Base-by-base conservation (phyloP, 139 green algal species). In the Micractinium conductrix region DNA sequence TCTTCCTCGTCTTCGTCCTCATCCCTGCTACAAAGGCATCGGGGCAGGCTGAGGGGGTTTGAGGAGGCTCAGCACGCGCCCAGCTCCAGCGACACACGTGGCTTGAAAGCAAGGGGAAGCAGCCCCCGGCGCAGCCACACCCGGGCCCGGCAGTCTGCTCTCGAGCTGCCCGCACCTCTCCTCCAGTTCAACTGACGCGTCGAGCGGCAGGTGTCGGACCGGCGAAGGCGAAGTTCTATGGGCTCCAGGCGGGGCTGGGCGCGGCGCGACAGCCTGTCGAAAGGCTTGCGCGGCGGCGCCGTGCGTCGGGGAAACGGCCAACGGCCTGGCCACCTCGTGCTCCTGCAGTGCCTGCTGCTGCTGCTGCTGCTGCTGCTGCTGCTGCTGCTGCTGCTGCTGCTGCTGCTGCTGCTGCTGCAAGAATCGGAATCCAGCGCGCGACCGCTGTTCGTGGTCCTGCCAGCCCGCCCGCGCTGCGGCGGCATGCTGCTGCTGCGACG, bases 381-480 rank as follows among this genome's bases (percentile, higher is more conserved):
- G 68, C 68, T 50, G 35, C 1, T 44, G 35, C 10, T 48, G 37
- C 21, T 24, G 68, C 33, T 45, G 14, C 28, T 43, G 33, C 68
- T 74, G 68, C 35, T 45, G 68, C 68, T 74, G 68, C 68, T 74
- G 68, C 68, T 45, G 68, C 68, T 74, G 68, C 35, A 40, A n/a
- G 9, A 37, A 9, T 70, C 35, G 62, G 17, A 37, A 12, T 33
- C 35, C 24, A 22, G n/a, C 19, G 17, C n/a, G 24, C 16, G 35
- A 70, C 14, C 14, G 19, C 38, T 22, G 68, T 19, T 74, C 35
- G 30, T n/a, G 67, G 30, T 43, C 30, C 67, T 74, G 67, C n/a
- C 44, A n/a, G n/a, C n/a, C 69, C 53, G 69, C 38, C 30, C 40
- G 40, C 58, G 70, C 22, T 53, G 70, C 9, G 14, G 40, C 22